Conservation (phyloP, 192 early-diverging fungal genomes). For the Coemansia sp. region DNA sequence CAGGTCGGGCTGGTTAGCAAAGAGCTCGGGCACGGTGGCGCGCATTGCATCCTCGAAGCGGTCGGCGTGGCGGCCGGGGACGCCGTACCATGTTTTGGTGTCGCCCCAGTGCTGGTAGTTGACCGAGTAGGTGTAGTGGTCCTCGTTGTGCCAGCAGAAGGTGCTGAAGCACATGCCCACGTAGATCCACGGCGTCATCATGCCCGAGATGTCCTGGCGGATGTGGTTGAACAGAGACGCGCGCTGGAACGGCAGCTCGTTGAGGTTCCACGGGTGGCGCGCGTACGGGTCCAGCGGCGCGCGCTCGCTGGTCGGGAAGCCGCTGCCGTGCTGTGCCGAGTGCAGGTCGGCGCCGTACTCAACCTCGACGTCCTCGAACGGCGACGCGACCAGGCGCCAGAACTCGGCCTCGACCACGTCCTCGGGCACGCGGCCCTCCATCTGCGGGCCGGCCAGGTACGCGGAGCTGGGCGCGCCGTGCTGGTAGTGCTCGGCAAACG, state of each 20-base stretch:
- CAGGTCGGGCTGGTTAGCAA: conserved; percentile 86
- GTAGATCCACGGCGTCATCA: conserved; percentile 98
- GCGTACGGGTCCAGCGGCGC: conserved; percentile 65
- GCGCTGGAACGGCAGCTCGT: conserved; percentile 74
- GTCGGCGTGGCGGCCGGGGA: conserved; percentile 74
- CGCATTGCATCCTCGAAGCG: conserved; percentile 83
- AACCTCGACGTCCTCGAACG: conserved; percentile 84
- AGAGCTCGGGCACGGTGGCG: conserved; percentile 77
- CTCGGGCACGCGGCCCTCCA: conserved; percentile 58
- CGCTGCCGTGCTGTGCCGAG: conserved; percentile 86
- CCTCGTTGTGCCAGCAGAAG: conserved; percentile 98
- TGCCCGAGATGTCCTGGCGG: conserved; percentile 89
- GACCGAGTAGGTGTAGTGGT: conserved; percentile 94
- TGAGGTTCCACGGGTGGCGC: conserved; percentile 80
- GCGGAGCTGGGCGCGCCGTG: not conserved
- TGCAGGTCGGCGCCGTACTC: conserved; percentile 97
- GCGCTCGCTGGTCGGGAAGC: conserved; percentile 72
- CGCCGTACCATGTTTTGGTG: conserved; percentile 97
- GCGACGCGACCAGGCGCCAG: conserved; percentile 84
- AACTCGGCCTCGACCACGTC: conserved; percentile 85
- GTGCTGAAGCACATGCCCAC: conserved; percentile 93
- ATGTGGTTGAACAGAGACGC: conserved; percentile 86
- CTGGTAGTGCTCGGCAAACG: conserved; percentile 58
- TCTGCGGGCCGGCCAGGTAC: conserved; percentile 13
- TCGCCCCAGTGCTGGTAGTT: conserved; percentile 97